phyloP scores from a whole-genome alignment of 2,329 filamentous ascomycete species.

The Aureobasidium sp. region DNA sequence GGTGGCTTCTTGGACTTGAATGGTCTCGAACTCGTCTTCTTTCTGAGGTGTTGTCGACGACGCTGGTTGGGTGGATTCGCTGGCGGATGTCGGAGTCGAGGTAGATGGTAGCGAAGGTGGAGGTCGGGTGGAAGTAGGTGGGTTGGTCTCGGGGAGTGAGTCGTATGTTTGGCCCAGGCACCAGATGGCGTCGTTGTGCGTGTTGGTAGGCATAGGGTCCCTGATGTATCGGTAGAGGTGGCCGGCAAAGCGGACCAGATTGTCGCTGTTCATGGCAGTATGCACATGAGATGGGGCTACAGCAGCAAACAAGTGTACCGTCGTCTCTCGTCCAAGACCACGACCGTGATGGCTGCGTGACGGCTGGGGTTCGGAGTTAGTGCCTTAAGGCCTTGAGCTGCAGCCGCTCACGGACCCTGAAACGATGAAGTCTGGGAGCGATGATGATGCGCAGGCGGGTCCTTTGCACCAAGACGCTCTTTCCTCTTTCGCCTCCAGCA shows the following conservation, averaged over 20 bases:
- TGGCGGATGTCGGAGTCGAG: not conserved
- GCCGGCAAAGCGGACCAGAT: slow-evolving; percentile 66
- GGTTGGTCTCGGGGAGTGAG: slow-evolving; percentile 22
- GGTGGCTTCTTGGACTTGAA: slow-evolving; percentile 27
- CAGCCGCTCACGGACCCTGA: slow-evolving; percentile 2
- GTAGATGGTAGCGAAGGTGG: not conserved
- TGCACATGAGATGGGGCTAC: slow-evolving; percentile 13
- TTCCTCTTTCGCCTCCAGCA: not conserved
- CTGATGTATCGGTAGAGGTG: slow-evolving; percentile 86
- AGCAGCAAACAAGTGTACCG: not conserved
- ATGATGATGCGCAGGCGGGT: not conserved
- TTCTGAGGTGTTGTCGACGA: not conserved
- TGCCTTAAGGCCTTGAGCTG: not conserved
- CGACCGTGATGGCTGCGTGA: slow-evolving; percentile 7
- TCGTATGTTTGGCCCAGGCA: slow-evolving; percentile 60
- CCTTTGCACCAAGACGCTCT: not conserved
- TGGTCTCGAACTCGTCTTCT: slow-evolving; percentile 15
- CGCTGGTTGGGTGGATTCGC: not conserved
- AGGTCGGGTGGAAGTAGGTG: not conserved
- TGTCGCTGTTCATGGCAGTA: slow-evolving; percentile 55
- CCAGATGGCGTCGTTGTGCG: slow-evolving; percentile 73
- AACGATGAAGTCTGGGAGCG: not conserved
- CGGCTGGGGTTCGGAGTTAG: slow-evolving; percentile 1
- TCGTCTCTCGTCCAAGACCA: not conserved
- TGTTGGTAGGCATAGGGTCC: slow-evolving; percentile 82